Conservation (phyloP, 352 stramenopile species). For the Pythium rhizo-oryzae region DNA sequence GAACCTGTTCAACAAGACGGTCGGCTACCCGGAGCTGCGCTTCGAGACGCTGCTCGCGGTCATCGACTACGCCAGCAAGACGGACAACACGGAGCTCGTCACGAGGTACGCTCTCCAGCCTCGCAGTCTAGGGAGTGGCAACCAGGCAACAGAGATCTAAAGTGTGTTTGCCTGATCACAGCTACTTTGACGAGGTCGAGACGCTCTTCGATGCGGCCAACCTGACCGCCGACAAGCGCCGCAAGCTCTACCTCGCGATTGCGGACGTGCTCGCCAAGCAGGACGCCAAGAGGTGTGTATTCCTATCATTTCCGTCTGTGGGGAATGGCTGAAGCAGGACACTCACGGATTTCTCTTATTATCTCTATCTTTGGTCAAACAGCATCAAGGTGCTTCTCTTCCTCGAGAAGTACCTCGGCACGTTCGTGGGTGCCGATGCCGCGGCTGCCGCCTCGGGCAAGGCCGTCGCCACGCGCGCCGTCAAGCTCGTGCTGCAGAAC, state of each 20-base stretch:
- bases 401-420: constrained; percentile 77
- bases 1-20: constrained; percentile 78
- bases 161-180: not conserved
- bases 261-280: constrained; percentile 65
- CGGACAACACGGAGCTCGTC: constrained; percentile 62
- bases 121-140: too few relatives aligned
- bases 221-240: constrained; percentile 52
- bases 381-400: constrained; percentile 67
- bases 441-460: constrained; percentile 68
- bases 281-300: constrained; percentile 26
- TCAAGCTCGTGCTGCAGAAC: constrained; percentile 87
- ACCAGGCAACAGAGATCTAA: too few relatives aligned
- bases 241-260: constrained; percentile 67
- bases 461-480: constrained; percentile 77
- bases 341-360: not conserved
- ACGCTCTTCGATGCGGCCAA: constrained; percentile 48
- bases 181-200: constrained; percentile 76
- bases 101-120: constrained; percentile 23
- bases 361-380: not conserved
- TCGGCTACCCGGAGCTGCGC: constrained; percentile 56
- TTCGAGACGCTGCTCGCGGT: constrained; percentile 70
- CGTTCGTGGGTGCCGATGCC: constrained; percentile 50
- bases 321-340: too few relatives aligned
- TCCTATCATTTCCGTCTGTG: not conserved
- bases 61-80: constrained; percentile 59